Percentiles rank a stretch among this genome's conserved stretches.
Conservation (phyloP, 768 basidiomycete genomes). For the Rhodotorula kratochvilovae region DNA sequence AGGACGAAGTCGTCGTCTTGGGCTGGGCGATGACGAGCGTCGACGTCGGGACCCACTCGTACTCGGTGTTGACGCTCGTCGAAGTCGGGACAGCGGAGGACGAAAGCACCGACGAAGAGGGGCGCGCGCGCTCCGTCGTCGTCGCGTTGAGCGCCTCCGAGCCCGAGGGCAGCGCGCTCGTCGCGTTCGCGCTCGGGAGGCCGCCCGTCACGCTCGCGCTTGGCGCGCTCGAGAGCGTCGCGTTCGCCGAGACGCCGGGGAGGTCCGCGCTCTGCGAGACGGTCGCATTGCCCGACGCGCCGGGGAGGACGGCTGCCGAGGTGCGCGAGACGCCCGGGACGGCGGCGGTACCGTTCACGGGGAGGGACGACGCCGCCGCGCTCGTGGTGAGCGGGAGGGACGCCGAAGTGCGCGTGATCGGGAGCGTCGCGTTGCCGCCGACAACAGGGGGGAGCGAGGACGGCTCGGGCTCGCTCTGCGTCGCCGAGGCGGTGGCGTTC, state of each 20-base stretch:
- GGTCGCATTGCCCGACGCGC: neutral
- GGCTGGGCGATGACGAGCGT: slow-evolving; percentile 36
- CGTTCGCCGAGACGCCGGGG: neutral
- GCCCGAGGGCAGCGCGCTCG: neutral
- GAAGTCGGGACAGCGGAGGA: neutral
- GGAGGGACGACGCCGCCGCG: neutral
- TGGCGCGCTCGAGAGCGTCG: neutral
- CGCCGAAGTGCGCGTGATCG: neutral
- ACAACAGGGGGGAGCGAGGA: too few species aligned
- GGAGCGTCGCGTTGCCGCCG: neutral
- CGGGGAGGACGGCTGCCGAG: neutral
- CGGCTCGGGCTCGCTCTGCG: neutral
- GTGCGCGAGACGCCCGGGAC: neutral
- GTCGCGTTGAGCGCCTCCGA: neutral
- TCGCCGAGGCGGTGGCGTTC: neutral
- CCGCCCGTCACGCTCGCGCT: neutral
- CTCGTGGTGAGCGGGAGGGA: neutral
- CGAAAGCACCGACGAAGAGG: neutral
- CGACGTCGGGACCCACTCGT: slow-evolving; percentile 42
- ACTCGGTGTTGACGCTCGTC: slow-evolving; percentile 10
- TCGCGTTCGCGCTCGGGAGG: neutral
- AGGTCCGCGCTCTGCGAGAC: neutral
- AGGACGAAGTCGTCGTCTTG: slow-evolving; percentile 15
- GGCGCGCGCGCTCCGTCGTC: neutral
- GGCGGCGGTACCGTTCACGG: neutral